Evolutionary conservation across 305 asterid species (phyloP), one percentile per base, ranked within the genome.

Genomic region (Fraxinus xanthoxyloides): DNA sequence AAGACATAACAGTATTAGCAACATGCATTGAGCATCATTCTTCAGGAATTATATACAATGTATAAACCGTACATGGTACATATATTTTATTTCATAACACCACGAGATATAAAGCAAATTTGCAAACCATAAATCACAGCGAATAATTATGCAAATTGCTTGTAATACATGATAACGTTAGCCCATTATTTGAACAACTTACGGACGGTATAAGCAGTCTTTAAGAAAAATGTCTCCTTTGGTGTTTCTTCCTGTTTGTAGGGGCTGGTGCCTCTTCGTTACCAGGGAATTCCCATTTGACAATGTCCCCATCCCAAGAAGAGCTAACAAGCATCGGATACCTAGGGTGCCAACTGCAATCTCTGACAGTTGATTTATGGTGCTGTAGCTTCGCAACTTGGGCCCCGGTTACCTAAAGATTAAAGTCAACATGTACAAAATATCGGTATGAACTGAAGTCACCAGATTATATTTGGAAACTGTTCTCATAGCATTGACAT

Each of bases 241-340:
- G 77, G 76, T 17, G 59, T 82, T 75, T 84, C 80, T 79, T 81
- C 81, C 67, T 79, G 87, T 84, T 90, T 59, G 86, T 81, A 26
- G 85, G 88, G 28, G 80, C 24, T 1, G 82, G 82, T 19, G 84
- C 85, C 59, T 92, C 92, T 36, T 81, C 91, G 3, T 80, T 86
- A 30, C 94, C 94, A 0, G 89, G 91, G 78, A 89, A 87, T 77
- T 94, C 95, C 97, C 97, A 94, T 89, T 89, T 94, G 79, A 89
- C 94, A 3, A 94, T 34, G 48, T 93, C 93, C 28, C 98, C 97
- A 21, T 93, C 98, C 97, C 97, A 93, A 30, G 97, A 93, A 34
- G 97, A 93, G 93, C 98, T 94, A 61, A 94, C 93, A 26, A 94
- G 91, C 92, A 90, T 90, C 26, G 97, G 98, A 73, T 90, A 93